These are phyloP conservation scores for Echria macrotheca DNA, from an alignment of 495 filamentous ascomycete species.

Conservation along the genomic window DNA sequence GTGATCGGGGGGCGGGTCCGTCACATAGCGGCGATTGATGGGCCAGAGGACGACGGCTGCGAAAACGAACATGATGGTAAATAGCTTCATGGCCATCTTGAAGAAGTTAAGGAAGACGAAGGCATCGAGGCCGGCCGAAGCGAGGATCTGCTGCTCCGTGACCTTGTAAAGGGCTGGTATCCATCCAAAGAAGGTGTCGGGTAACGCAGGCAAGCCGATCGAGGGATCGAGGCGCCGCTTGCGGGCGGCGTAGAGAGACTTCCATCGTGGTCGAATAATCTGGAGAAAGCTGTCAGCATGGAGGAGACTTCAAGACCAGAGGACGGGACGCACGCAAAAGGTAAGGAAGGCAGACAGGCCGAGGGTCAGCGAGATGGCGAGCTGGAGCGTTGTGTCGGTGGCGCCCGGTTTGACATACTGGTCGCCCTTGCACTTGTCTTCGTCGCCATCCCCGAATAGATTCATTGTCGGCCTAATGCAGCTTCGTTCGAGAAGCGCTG, in stretches of 20 bases:
- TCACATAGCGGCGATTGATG: slow-evolving; percentile 63
- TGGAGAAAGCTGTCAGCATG: slow-evolving; percentile 8
- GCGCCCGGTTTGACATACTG: slow-evolving; percentile 26
- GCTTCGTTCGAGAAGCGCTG: no score
- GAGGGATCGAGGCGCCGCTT: slow-evolving; percentile 63
- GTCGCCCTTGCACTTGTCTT: slow-evolving; percentile 25
- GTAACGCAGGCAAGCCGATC: slow-evolving; percentile 75
- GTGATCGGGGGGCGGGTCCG: slow-evolving; percentile 10
- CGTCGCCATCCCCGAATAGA: slow-evolving; percentile 5
- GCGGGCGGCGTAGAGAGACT: slow-evolving; percentile 83
- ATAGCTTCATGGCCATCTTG: slow-evolving; percentile 83
- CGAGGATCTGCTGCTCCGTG: slow-evolving; percentile 81
- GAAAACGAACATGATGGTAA: slow-evolving; percentile 72
- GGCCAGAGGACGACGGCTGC: slow-evolving; percentile 75
- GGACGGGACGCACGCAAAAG: slow-evolving; percentile 42
- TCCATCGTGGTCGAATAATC: slow-evolving; percentile 87
- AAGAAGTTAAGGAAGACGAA: slow-evolving; percentile 95
- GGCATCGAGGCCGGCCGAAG: slow-evolving; percentile 89
- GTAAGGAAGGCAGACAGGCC: slow-evolving; percentile 47
- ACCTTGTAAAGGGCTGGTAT: slow-evolving; percentile 83
- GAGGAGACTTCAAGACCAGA: background rate
- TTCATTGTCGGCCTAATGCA: no score
- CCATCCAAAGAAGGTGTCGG: slow-evolving; percentile 89
- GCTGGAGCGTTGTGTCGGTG: slow-evolving; percentile 47
- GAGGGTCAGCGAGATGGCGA: slow-evolving; percentile 45